phyloP scores from a whole-genome alignment of 768 basidiomycete genomes.

The Myochromella boudieri region DNA sequence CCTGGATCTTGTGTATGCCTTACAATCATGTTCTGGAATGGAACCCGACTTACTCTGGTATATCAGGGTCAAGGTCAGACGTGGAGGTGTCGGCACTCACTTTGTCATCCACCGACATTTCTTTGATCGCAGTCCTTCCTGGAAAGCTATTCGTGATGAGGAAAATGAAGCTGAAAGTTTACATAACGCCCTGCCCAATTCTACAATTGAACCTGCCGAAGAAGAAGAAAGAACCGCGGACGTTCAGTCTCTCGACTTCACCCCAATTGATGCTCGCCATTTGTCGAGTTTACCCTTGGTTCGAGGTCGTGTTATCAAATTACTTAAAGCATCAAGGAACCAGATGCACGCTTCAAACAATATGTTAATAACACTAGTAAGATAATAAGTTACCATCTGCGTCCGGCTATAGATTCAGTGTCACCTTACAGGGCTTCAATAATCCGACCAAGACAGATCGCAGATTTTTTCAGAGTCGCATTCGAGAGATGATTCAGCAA shows the following conservation, averaged over 20 bases:
- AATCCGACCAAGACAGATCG: slow-evolving; percentile 76
- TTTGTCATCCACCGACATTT: slow-evolving; percentile 85
- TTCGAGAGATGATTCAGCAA: slow-evolving; percentile 71
- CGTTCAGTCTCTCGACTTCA: slow-evolving; percentile 48
- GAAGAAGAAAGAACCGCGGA: slow-evolving; percentile 35
- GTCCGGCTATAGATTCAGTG: neutral
- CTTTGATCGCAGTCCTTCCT: slow-evolving; percentile 70
- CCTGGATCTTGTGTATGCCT: slow-evolving; percentile 67
- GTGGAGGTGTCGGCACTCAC: slow-evolving; percentile 74
- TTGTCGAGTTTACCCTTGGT: slow-evolving; percentile 75
- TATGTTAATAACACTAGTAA: slow-evolving; percentile 73
- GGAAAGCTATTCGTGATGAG: slow-evolving; percentile 76
- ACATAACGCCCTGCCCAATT: slow-evolving; percentile 13
- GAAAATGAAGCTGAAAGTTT: slow-evolving; percentile 49
- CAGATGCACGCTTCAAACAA: slow-evolving; percentile 73
- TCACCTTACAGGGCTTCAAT: slow-evolving; percentile 58
- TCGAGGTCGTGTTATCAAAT: slow-evolving; percentile 65
- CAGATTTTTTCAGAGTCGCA: slow-evolving; percentile 76
- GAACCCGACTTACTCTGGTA: slow-evolving; percentile 1
- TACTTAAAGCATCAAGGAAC: slow-evolving; percentile 70
- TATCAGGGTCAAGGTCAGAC: slow-evolving; percentile 72
- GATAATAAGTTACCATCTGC: slow-evolving; percentile 18
- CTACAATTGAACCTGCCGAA: slow-evolving; percentile 24
- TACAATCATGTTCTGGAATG: neutral
- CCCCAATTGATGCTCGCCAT: slow-evolving; percentile 76